These are phyloP conservation scores for Salix purpurea DNA, from an alignment of 345 rosid species.

Conservation along the genomic window DNA sequence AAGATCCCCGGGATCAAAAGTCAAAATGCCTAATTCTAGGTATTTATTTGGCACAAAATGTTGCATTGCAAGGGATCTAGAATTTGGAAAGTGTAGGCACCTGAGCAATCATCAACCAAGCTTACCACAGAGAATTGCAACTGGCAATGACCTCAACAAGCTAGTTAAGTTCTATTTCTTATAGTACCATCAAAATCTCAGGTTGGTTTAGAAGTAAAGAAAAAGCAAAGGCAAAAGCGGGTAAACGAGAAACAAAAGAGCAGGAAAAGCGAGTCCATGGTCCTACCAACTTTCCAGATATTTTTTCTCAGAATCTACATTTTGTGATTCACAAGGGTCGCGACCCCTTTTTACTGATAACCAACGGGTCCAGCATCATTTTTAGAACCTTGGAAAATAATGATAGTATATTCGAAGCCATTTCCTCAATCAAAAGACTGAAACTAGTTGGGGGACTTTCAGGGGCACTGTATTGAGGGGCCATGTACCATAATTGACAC, in stretches of 20 bases:
- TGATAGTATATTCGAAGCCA: not conserved
- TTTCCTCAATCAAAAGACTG: conserved; percentile 2
- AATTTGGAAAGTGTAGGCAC: not conserved
- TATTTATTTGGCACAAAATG: not conserved
- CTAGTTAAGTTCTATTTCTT: not conserved
- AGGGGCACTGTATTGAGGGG: not conserved
- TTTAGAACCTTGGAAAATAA: conserved; percentile 14
- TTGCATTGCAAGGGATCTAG: not conserved
- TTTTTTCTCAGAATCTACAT: not conserved
- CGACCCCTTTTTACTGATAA: not conserved
- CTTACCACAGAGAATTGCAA: not conserved
- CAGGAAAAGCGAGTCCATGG: conserved; percentile 2
- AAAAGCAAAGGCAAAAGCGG: not conserved
- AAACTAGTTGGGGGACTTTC: not conserved
- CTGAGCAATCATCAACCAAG: not conserved
- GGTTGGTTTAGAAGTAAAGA: not conserved
- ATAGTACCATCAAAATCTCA: not conserved
- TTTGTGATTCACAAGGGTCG: conserved; percentile 5
- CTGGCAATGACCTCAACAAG: not conserved
- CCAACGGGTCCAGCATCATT: conserved; percentile 12
- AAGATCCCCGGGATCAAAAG: not conserved
- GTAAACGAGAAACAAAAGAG: not conserved
- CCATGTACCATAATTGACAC: not conserved
- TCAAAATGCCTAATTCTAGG: not conserved
- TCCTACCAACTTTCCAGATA: conserved; percentile 18